phyloP scores from a whole-genome alignment of 257 asterid species.

The Solanum okadae region DNA sequence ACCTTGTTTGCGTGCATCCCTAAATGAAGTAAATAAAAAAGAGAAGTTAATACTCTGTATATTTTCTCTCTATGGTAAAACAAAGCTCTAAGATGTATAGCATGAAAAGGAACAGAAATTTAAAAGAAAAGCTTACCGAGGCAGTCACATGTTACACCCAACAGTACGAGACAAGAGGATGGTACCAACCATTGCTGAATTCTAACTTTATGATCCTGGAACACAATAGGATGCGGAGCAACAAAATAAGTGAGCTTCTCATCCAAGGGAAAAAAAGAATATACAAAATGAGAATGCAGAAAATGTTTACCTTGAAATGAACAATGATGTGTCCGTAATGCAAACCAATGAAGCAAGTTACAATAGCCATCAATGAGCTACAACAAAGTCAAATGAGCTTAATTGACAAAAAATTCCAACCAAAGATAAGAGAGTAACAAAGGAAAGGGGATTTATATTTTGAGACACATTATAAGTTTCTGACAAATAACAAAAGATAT shows the following conservation, averaged over 20 bases:
- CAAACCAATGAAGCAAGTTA: constrained; percentile 49
- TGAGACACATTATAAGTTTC: neutral
- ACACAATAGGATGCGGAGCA: neutral
- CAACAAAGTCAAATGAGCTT: constrained; percentile 18
- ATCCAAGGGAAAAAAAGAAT: neutral
- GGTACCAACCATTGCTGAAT: constrained; percentile 46
- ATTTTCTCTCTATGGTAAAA: neutral
- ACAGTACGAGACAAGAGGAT: constrained; percentile 27
- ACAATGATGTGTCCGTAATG: constrained; percentile 54
- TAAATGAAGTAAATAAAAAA: constrained; percentile 1
- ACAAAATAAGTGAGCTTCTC: neutral
- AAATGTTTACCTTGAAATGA: constrained; percentile 48
- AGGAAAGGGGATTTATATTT: neutral
- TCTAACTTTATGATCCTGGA: constrained; percentile 58
- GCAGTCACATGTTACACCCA: constrained; percentile 31
- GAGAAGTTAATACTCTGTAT: neutral
- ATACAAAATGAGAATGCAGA: neutral
- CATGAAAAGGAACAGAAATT: neutral
- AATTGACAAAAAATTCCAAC: neutral
- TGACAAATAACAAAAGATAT: neutral
- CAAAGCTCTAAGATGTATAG: neutral
- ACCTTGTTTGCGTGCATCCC: constrained; percentile 69
- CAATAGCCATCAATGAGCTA: constrained; percentile 64
- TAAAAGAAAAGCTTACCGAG: constrained; percentile 25
- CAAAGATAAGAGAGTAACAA: neutral